A percentile compares a stretch with the other conserved stretches of the same genome.
phyloP scores from a whole-genome alignment of 768 basidiomycete species.

The Hericium alpestre region DNA sequence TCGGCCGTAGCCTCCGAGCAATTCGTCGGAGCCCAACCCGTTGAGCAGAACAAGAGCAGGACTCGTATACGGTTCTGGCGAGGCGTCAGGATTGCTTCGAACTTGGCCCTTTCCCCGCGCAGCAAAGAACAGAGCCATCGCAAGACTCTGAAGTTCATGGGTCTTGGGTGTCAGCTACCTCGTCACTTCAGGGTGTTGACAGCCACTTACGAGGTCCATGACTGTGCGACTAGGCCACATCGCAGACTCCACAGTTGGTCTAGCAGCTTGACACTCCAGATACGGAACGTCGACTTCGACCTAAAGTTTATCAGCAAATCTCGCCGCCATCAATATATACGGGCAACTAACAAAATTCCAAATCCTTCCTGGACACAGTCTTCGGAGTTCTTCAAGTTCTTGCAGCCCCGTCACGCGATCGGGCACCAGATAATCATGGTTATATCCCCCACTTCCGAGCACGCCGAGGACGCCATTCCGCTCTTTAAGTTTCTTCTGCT shows the following conservation, averaged over 20 bases:
- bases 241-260: constrained; percentile 45
- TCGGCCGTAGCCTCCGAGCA: constrained; percentile 87
- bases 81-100: constrained; percentile 23
- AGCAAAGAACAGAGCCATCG: constrained; percentile 88
- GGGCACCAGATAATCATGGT: constrained; percentile 62
- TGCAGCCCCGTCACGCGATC: constrained; percentile 76
- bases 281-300: constrained; percentile 83
- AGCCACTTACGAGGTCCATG: constrained; percentile 72
- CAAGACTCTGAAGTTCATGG: constrained; percentile 58
- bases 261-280: constrained; percentile 57
- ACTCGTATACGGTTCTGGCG: constrained; percentile 50
- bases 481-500: constrained; percentile 26
- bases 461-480: not conserved
- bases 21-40: constrained; percentile 91
- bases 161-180: too few species aligned
- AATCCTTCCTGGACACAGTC: constrained; percentile 61
- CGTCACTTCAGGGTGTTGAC: too few species aligned
- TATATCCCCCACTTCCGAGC: not conserved
- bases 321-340: not conserved
- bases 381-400: constrained; percentile 67
- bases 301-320: constrained; percentile 24
- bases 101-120: constrained; percentile 67
- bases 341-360: constrained; percentile 76
- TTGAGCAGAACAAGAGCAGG: constrained; percentile 75
- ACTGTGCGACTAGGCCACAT: constrained; percentile 78